Evolutionary conservation across 345 rosid genomes (phyloP).

Genomic region (Barbarea vulgaris): DNA sequence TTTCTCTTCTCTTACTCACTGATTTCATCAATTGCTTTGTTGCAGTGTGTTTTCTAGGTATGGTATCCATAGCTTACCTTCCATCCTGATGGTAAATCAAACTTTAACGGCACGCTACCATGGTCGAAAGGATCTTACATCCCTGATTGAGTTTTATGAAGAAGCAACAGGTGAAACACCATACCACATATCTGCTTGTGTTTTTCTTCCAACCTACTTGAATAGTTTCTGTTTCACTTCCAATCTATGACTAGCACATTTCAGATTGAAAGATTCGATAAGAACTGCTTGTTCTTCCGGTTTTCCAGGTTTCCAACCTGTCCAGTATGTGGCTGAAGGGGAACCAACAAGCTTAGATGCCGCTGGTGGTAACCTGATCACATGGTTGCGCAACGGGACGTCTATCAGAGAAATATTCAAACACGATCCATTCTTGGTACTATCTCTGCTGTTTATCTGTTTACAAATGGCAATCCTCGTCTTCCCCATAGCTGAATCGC

Average conservation of each 20-base stretch:
- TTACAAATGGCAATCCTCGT: conserved; percentile 49
- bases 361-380: conserved; percentile 23
- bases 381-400: conserved; percentile 41
- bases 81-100: conserved; percentile 67
- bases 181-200: conserved; percentile 8
- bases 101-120: conserved; percentile 55
- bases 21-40: background rate
- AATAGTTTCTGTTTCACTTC: background rate
- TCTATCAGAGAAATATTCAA: conserved; percentile 49
- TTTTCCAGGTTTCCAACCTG: conserved; percentile 47
- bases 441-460: conserved; percentile 56
- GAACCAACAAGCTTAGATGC: conserved; percentile 37
- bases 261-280: background rate
- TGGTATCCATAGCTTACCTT: conserved; percentile 87
- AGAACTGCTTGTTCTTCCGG: background rate
- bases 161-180: conserved; percentile 60
- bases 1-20: background rate
- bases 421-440: conserved; percentile 64
- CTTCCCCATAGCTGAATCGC: conserved; percentile 53
- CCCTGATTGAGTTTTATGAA: conserved; percentile 70
- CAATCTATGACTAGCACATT: background rate
- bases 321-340: conserved; percentile 51
- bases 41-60: conserved; percentile 78
- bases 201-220: conserved; percentile 4
- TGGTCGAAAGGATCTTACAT: conserved; percentile 64